These are phyloP conservation scores for Phytophthora pini DNA, from an alignment of 352 stramenopile species.

Conservation along the genomic window DNA sequence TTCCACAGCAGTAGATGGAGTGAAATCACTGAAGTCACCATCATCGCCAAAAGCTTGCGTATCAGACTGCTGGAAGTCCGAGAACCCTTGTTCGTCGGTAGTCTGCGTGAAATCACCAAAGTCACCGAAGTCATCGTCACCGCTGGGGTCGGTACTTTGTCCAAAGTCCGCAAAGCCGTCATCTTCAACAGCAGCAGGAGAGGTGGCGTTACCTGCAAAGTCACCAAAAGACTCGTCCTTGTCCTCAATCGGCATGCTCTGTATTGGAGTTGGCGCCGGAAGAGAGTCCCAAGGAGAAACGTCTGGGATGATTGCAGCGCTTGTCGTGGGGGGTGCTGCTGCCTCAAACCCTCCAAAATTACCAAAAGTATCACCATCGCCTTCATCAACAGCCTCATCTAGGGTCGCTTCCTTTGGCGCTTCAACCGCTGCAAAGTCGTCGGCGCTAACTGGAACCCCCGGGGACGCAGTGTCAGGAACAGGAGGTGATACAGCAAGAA, in stretches of 20 bases:
- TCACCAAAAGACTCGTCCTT: slow-evolving; percentile 18
- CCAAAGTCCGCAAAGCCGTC: slow-evolving; percentile 54
- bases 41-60: slow-evolving; percentile 14
- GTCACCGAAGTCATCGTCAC: slow-evolving; percentile 32
- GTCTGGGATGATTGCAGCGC: slow-evolving; percentile 5
- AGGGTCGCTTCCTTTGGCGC: background rate
- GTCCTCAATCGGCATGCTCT: slow-evolving; percentile 20
- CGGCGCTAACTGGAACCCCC: slow-evolving; percentile 2
- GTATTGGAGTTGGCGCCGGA: slow-evolving; percentile 9
- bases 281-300: slow-evolving; percentile 21
- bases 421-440: slow-evolving; percentile 4
- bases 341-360: slow-evolving; percentile 42
- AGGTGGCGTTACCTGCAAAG: slow-evolving; percentile 8
- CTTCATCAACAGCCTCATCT: background rate
- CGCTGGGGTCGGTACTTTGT: slow-evolving; percentile 20
- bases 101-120: slow-evolving; percentile 53
- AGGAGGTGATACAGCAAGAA: slow-evolving; percentile 1
- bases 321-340: background rate
- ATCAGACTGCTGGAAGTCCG: slow-evolving; percentile 34
- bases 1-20: slow-evolving; percentile 6
- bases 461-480: background rate
- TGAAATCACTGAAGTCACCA: slow-evolving; percentile 47
- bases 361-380: slow-evolving; percentile 48
- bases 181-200: slow-evolving; percentile 12
- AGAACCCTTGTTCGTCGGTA: slow-evolving; percentile 15